A percentile compares a stretch with the other conserved stretches of the same genome.
phyloP scores from a whole-genome alignment of 2,329 filamentous ascomycete genomes.

The Didymella keratinophila region DNA sequence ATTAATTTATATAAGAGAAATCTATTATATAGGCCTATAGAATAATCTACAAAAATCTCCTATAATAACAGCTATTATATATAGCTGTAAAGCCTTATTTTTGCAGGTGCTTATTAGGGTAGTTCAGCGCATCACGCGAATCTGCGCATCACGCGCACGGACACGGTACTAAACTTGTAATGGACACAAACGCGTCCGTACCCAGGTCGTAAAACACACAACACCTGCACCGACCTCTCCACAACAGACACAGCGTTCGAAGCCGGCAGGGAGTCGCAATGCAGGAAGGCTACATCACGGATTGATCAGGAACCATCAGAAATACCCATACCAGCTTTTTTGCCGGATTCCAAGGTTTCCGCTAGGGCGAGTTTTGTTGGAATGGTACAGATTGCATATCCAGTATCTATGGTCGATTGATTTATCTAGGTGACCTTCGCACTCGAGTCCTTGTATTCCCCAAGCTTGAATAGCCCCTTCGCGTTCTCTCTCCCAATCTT shows the following conservation, averaged over 20 bases:
- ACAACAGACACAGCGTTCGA: neutral
- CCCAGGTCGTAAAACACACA: neutral
- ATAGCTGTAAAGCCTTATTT: no score
- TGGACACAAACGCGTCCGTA: neutral
- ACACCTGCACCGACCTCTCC: neutral
- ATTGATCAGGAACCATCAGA: neutral
- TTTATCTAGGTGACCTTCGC: conserved; percentile 25
- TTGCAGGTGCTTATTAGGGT: no score
- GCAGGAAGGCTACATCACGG: neutral
- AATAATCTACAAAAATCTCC: no score
- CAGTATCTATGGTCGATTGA: neutral
- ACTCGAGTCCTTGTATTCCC: conserved; percentile 32
- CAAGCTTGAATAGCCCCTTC: conserved; percentile 52
- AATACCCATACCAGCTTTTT: neutral
- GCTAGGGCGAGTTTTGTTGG: neutral
- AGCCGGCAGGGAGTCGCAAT: neutral
- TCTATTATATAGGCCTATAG: no score
- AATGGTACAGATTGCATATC: neutral
- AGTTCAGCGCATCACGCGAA: no score
- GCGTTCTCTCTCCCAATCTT: conserved; percentile 59
- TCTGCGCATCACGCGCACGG: no score
- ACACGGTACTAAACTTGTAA: no score
- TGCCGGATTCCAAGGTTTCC: neutral
- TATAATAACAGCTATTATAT: no score
- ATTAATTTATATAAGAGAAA: no score